A percentile compares a stretch with the other conserved stretches of the same genome.
Conservation (phyloP, 2,329 filamentous ascomycete species). For the Pseudocercospora fuligena region DNA sequence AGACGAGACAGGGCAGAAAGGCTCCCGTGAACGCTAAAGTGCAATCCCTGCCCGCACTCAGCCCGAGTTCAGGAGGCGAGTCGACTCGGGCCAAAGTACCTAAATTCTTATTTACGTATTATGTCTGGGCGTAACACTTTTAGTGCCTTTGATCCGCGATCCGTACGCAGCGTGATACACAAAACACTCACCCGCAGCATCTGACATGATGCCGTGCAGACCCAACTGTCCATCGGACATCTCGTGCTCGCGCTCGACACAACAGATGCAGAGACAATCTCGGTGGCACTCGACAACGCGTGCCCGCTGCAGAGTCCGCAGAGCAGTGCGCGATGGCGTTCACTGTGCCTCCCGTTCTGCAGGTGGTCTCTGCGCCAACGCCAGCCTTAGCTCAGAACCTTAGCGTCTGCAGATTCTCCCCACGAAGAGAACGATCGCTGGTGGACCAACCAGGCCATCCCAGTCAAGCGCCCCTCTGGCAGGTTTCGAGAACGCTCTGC, state of each 20-base stretch:
- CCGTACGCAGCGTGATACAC: background rate
- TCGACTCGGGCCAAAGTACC: background rate
- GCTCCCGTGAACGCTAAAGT: background rate
- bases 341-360: slow-evolving; percentile 4
- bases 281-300: slow-evolving; percentile 14
- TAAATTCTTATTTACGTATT: background rate
- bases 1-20: background rate
- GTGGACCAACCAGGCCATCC: slow-evolving; percentile 10
- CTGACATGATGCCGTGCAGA: background rate
- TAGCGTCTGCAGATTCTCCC: slow-evolving; percentile 1
- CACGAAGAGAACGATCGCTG: slow-evolving; percentile 9
- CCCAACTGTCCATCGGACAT: background rate
- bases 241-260: background rate
- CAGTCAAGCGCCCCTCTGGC: slow-evolving; percentile 7
- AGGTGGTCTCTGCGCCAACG: slow-evolving; percentile 27
- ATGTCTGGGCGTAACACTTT: slow-evolving; percentile 8
- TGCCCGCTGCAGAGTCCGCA: slow-evolving; percentile 5
- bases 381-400: slow-evolving; percentile 3
- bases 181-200: background rate
- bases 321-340: slow-evolving; percentile 3
- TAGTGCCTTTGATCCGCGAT: slow-evolving; percentile 6
- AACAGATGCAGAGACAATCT: slow-evolving; percentile 3
- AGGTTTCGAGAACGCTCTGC: slow-evolving; percentile 13
- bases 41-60: slow-evolving; percentile 8
- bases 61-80: slow-evolving; percentile 9